Evolutionary conservation across 768 basidiomycete species (phyloP).

Genomic region (Chalciporus pseudorubinellus): DNA sequence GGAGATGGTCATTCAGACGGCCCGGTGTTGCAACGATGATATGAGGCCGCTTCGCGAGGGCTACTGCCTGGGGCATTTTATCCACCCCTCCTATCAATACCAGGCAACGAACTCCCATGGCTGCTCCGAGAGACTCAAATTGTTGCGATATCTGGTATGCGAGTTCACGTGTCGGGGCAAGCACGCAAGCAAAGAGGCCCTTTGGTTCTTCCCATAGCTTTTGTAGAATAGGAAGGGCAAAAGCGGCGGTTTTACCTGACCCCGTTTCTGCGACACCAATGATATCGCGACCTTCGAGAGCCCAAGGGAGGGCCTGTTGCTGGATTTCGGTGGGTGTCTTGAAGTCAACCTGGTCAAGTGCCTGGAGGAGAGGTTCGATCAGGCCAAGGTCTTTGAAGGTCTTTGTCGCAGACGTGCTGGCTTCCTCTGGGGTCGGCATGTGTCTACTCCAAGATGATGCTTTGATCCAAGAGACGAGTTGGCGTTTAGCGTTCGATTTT

Average conservation of each 20-base stretch:
- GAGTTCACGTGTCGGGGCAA: conserved; percentile 97
- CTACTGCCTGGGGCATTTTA: conserved; percentile 85
- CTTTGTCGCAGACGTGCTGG: conserved; percentile 41
- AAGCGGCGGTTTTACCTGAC: conserved; percentile 97
- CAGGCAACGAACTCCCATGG: conserved; percentile 88
- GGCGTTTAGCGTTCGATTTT: background rate
- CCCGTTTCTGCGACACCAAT: conserved; percentile 99
- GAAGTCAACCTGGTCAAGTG: conserved; percentile 78
- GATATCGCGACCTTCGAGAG: conserved; percentile 88
- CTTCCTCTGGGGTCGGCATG: conserved; percentile 65
- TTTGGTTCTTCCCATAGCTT: conserved; percentile 95
- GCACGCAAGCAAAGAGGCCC: conserved; percentile 87
- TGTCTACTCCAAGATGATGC: background rate
- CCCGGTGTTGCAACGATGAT: conserved; percentile 95
- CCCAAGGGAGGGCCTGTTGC: conserved; percentile 77
- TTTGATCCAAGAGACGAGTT: background rate
- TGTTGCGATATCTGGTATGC: conserved; percentile 99
- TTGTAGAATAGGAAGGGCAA: conserved; percentile 93
- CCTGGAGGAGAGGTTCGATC: conserved; percentile 85
- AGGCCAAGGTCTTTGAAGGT: conserved; percentile 86
- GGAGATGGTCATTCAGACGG: conserved; percentile 87
- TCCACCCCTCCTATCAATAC: conserved; percentile 97
- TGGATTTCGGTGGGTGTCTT: conserved; percentile 92
- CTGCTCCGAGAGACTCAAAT: conserved; percentile 86
- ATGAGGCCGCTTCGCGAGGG: conserved; percentile 91